A percentile compares a stretch with the other conserved stretches of the same genome.
These are phyloP conservation scores for Geranomyces michiganensis DNA, from an alignment of 192 early-diverging fungal species.

Conservation along the genomic window DNA sequence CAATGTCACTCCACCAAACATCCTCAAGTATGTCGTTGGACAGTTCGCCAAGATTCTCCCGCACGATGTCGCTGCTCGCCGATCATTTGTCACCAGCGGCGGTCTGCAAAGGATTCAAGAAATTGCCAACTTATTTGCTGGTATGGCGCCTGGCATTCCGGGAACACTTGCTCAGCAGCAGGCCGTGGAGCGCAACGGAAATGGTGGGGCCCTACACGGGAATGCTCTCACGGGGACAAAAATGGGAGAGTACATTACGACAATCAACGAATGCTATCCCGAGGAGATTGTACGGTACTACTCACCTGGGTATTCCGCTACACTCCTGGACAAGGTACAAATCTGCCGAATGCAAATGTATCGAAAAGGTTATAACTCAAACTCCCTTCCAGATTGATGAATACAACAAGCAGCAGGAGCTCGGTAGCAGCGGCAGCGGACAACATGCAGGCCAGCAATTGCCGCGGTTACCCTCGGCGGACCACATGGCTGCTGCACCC, in stretches of 20 bases:
- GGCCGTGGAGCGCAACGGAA: constrained; percentile 5
- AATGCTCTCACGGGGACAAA: constrained; percentile 51
- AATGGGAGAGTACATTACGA: constrained; percentile 58
- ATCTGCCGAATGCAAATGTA: too few relatives aligned
- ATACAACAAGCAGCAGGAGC: constrained; percentile 46
- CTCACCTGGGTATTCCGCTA: constrained; percentile 59
- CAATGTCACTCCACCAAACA: constrained; percentile 49
- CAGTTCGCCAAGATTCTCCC: constrained; percentile 65
- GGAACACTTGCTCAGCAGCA: constrained; percentile 20
- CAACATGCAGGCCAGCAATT: not conserved
- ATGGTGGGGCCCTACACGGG: not conserved
- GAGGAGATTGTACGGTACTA: constrained; percentile 68
- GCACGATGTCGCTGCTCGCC: constrained; percentile 57
- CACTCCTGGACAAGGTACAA: constrained; percentile 60
- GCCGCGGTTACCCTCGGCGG: constrained; percentile 18
- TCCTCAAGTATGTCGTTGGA: constrained; percentile 61
- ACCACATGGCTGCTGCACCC: constrained; percentile 16
- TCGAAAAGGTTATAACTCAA: too few relatives aligned
- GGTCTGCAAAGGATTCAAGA: constrained; percentile 58
- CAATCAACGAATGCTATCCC: constrained; percentile 64
- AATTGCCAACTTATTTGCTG: constrained; percentile 49
- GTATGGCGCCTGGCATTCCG: constrained; percentile 24
- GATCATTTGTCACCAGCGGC: constrained; percentile 57
- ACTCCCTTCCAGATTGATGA: constrained; percentile 57
- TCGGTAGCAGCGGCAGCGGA: constrained; percentile 6